Base-by-base conservation (phyloP, 2,329 filamentous ascomycete genomes). In the Trichothecium sympodiale region DNA sequence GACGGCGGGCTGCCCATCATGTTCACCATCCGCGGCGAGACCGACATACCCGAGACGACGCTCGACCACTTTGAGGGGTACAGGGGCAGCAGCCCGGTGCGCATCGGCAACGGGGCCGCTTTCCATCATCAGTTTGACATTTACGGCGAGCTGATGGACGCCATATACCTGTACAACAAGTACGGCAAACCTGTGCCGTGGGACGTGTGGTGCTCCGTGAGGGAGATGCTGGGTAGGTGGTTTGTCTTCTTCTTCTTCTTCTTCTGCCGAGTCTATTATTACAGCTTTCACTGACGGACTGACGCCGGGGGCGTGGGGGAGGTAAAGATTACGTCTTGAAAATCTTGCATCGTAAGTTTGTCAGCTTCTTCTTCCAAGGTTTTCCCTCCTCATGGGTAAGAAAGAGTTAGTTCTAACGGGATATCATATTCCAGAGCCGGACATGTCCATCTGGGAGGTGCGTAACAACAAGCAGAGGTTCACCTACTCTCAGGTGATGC, bases 391-490 rank as follows among this genome's bases (percentile, higher is more conserved):
- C n/a, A n/a, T n/a, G n/a, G n/a, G n/a, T n/a, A n/a, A n/a, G n/a
- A n/a, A n/a, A n/a, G n/a, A n/a, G n/a, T n/a, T n/a, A n/a, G n/a
- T n/a, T n/a, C n/a, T n/a, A n/a, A n/a, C n/a, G n/a, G n/a, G n/a
- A n/a, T n/a, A n/a, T 28, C 4, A 13, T 35, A 5, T 28, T 15
- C 12, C 32, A 70, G 67, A 78, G 30, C 74, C 76, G 10, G 82
- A 88, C 50, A 86, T 86, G 80, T 85, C 80, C 3, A 88, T 87
- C 47, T 87, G 82, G 83, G 83, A 88, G 53, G 81, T 85, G 5
- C 73, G 82, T 29, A 82, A 82, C 44, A 62, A 77, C 48, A 81
- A 81, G 51, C 81, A 86, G 54, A 74, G 85, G 49, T 88, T 86
- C 45, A 74, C 79, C 12, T 88, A 87, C 56, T 83, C 78, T n/a